A percentile compares a stretch with the other conserved stretches of the same genome.
These are phyloP conservation scores for Pleurotus platypus DNA, from an alignment of 768 basidiomycete genomes.

Conservation along the genomic window DNA sequence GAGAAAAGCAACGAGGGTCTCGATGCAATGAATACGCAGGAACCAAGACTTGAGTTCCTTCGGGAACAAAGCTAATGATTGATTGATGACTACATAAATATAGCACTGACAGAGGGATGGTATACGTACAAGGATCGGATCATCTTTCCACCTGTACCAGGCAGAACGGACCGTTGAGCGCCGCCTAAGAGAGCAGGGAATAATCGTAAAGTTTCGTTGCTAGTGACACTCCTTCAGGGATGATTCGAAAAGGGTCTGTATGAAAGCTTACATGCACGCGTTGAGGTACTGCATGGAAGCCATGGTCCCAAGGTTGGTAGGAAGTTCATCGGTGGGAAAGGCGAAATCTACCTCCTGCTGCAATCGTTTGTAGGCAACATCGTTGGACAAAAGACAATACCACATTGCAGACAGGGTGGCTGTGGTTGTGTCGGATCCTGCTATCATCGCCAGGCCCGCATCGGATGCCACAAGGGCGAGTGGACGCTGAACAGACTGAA, in stretches of 20 bases:
- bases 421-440: constrained; percentile 40
- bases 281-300: constrained; percentile 32
- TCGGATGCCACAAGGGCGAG: constrained; percentile 33
- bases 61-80: constrained; percentile 33
- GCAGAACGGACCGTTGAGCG: constrained; percentile 35
- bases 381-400: constrained; percentile 30
- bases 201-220: constrained; percentile 48
- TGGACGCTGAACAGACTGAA: constrained; percentile 20
- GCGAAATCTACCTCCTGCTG: constrained; percentile 30
- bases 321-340: constrained; percentile 16
- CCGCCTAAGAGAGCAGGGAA: constrained; percentile 47
- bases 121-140: constrained; percentile 37
- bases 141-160: constrained; percentile 29
- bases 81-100: no score
- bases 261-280: constrained; percentile 27
- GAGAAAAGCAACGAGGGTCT: constrained; percentile 42
- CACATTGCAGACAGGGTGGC: constrained; percentile 28
- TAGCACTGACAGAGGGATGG: no score
- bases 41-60: constrained; percentile 35
- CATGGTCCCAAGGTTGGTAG: constrained; percentile 21
- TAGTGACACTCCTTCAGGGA: constrained; percentile 14
- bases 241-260: neutral
- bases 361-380: constrained; percentile 26
- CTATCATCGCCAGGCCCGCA: constrained; percentile 33
- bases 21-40: constrained; percentile 39